phyloP scores from a whole-genome alignment of 2,329 filamentous ascomycete genomes.

The Beauveria medogensis region DNA sequence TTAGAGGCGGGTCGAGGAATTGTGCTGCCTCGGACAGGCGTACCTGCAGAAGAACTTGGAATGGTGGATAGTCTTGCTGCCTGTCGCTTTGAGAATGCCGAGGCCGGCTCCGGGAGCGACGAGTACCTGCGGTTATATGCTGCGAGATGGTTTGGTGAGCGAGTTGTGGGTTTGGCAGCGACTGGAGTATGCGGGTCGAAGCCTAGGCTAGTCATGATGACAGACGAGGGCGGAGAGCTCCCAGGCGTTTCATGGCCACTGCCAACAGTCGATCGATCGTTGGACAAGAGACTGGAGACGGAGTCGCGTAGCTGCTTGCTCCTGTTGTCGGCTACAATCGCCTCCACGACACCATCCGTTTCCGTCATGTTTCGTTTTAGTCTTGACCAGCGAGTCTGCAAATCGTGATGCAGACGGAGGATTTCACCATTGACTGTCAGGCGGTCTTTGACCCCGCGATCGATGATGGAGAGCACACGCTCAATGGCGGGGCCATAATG shows the following conservation, averaged over 20 bases:
- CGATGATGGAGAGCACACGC: constrained; percentile 82
- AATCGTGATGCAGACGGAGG: constrained; percentile 73
- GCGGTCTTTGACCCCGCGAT: constrained; percentile 91
- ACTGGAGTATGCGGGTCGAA: constrained; percentile 39
- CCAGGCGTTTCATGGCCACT: constrained; percentile 65
- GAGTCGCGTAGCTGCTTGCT: constrained; percentile 81
- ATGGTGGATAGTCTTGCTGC: constrained; percentile 39
- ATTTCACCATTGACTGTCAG: constrained; percentile 96
- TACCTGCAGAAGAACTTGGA: constrained; percentile 43
- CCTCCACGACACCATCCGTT: constrained; percentile 67
- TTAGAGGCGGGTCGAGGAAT: constrained; percentile 38
- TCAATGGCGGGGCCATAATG: constrained; percentile 94
- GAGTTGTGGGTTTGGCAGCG: constrained; percentile 38
- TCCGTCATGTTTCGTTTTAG: constrained; percentile 70
- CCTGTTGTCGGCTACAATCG: constrained; percentile 53
- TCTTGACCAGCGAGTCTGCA: constrained; percentile 72
- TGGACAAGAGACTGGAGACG: constrained; percentile 83
- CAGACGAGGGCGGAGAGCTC: constrained; percentile 55
- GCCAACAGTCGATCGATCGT: constrained; percentile 63
- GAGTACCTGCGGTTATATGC: constrained; percentile 38
- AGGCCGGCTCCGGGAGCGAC: constrained; percentile 38
- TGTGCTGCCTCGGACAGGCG: constrained; percentile 28
- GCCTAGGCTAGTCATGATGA: constrained; percentile 50
- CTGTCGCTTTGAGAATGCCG: constrained; percentile 31
- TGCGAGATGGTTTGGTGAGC: constrained; percentile 39